phyloP scores from a whole-genome alignment of 805 yeast genomes.

The Pichia insulana region DNA sequence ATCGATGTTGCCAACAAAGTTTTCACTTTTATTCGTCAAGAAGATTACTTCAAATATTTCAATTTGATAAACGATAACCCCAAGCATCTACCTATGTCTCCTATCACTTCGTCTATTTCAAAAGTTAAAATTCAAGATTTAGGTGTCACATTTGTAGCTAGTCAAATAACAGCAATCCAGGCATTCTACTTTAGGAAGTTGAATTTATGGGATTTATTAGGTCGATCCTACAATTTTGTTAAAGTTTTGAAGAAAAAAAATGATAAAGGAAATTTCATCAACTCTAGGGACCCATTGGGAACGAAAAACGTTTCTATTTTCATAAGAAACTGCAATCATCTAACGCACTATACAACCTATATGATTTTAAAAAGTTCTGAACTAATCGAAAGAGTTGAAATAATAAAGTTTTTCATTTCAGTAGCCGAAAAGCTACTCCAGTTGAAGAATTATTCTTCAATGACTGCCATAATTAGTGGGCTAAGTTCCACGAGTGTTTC shows the following conservation, averaged over 20 bases:
- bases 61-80: slow-evolving; percentile 15
- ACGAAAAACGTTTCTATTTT: slow-evolving; percentile 45
- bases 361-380: slow-evolving; percentile 62
- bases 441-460: slow-evolving; percentile 75
- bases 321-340: slow-evolving; percentile 65
- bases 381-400: slow-evolving; percentile 53
- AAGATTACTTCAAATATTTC: slow-evolving; percentile 19
- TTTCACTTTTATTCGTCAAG: slow-evolving; percentile 18
- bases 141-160: slow-evolving; percentile 68
- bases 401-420: slow-evolving; percentile 63
- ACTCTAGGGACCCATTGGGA: slow-evolving; percentile 13
- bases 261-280: neutral
- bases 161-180: slow-evolving; percentile 78
- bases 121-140: slow-evolving; percentile 50
- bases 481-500: slow-evolving; percentile 80
- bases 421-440: slow-evolving; percentile 73
- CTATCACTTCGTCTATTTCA: slow-evolving; percentile 25
- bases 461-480: slow-evolving; percentile 90
- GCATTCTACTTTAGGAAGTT: slow-evolving; percentile 61
- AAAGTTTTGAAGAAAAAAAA: slow-evolving; percentile 14
- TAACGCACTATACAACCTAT: slow-evolving; percentile 76
- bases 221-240: slow-evolving; percentile 67
- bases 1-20: slow-evolving; percentile 19
- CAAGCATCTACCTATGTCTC: slow-evolving; percentile 9
- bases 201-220: slow-evolving; percentile 62